Base-by-base conservation (phyloP, 371 early-diverging fungal genomes). In the Rhizopus arrhizus region DNA sequence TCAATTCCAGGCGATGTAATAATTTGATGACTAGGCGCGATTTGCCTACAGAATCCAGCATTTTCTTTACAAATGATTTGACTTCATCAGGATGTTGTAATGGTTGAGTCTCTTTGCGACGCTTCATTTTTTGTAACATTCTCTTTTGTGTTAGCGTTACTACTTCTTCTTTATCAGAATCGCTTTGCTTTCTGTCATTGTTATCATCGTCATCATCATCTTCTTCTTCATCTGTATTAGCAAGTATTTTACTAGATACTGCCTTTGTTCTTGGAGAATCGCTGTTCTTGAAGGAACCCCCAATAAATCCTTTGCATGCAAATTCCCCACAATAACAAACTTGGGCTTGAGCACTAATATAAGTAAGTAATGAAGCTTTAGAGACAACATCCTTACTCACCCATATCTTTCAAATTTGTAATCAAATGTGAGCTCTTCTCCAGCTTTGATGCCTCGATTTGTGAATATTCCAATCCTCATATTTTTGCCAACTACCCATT, bases 351-450 rank as follows among this genome's bases (percentile, higher is more conserved):
- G 90, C 85, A 48, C 93, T 90, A 64, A 32, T 5, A 56, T 15
- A 41, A n/a, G 15, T 46, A 12, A 3, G 35, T 56, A 16, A 51
- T 9, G 28, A 28, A 16, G 4, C 33, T 9, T 9, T 28, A 8
- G 3, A 29, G 16, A 32, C 38, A 12, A 13, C 9, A 41, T 12
- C 7, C 16, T 16, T 29, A 40, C 36, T 48, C 38, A 45, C 56
- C 86, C 91, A 50, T 89, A 91, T 53, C 93, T 85, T 62, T 92
- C 91, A 74, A 94, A 94, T 61, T 93, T 89, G 75, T 96, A 96
- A 72, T 97, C 94, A 80, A 96, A 97, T 1, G 95, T 95, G 22
- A 96, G 65, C 56, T 97, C 97, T 61, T 90, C 90, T 33, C 90
- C 93, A 36, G 82, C 81, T 50, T 71, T 77, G 16, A 97, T 85